These are phyloP conservation scores for Triticum turgidum DNA, from an alignment of 176 grass and related monocot genomes.

Conservation along the genomic window DNA sequence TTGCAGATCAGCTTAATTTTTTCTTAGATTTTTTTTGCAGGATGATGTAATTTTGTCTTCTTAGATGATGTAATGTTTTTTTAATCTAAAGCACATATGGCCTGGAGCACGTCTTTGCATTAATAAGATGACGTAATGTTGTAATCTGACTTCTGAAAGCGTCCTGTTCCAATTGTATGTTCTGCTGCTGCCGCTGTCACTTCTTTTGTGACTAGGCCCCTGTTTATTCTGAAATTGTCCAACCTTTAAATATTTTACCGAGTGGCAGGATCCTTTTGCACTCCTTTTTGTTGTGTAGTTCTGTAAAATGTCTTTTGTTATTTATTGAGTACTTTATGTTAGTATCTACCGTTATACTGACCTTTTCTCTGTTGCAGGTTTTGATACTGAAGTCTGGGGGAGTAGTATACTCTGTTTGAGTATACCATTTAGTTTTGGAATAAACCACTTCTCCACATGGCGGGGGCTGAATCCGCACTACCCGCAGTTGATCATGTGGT, in stretches of 20 bases:
- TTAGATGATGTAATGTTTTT: background rate
- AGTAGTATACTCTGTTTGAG: background rate
- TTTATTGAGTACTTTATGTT: background rate
- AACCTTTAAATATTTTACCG: background rate
- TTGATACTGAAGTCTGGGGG: background rate
- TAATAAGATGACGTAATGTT: background rate
- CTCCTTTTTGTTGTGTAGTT: background rate
- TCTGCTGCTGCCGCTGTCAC: background rate
- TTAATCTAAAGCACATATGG: background rate
- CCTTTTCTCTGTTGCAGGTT: constrained; percentile 31
- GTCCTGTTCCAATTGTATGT: background rate
- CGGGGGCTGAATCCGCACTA: constrained; percentile 23
- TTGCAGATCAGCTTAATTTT: background rate
- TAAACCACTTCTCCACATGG: background rate
- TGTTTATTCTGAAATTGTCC: background rate
- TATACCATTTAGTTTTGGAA: background rate
- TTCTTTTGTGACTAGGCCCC: background rate
- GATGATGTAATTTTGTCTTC: background rate
- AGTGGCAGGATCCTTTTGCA: background rate
- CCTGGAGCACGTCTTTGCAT: background rate
- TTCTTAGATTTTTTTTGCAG: background rate
- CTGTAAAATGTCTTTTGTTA: background rate
- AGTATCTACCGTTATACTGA: background rate
- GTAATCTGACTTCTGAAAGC: background rate
- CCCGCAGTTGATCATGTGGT: background rate